Conservation (phyloP, 345 rosid species). For the Brassica cretica region DNA sequence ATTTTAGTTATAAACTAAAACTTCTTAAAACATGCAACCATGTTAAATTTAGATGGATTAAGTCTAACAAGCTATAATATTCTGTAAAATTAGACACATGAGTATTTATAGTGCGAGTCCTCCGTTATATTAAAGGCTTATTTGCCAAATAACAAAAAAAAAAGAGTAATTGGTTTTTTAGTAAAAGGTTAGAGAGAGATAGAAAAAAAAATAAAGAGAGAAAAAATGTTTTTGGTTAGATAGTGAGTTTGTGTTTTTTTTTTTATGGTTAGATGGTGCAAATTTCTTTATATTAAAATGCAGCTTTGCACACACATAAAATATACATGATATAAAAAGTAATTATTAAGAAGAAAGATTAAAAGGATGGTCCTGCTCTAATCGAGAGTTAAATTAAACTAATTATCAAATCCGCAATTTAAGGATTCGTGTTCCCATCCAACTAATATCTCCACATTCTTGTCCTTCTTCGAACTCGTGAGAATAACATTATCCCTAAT, state of each 20-base stretch:
- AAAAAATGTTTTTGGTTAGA: too few relatives aligned
- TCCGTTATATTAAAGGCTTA: neutral
- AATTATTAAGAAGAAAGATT: constrained; percentile 28
- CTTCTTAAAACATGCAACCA: neutral
- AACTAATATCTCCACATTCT: constrained; percentile 41
- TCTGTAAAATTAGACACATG: neutral
- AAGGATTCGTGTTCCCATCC: constrained; percentile 41
- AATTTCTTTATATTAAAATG: constrained; percentile 20
- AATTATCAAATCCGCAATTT: constrained; percentile 30
- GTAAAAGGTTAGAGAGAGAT: too few relatives aligned
- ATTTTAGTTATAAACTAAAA: neutral
- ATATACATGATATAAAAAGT: neutral
- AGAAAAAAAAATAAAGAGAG: too few relatives aligned
- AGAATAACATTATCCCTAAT: constrained; percentile 22
- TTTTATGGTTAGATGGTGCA: too few relatives aligned
- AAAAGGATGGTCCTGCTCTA: constrained; percentile 29
- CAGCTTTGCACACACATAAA: constrained; percentile 16
- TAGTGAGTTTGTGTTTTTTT: neutral
- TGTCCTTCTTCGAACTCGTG: constrained; percentile 22
- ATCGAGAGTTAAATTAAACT: constrained; percentile 18
- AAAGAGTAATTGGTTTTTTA: too few relatives aligned
- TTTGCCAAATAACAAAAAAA: too few relatives aligned
- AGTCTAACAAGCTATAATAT: neutral
- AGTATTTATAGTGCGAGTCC: neutral
- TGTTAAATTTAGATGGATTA: neutral